Evolutionary conservation across 164 flowering plant genomes (phyloP).

Genomic region (Chimonanthus praecox): DNA sequence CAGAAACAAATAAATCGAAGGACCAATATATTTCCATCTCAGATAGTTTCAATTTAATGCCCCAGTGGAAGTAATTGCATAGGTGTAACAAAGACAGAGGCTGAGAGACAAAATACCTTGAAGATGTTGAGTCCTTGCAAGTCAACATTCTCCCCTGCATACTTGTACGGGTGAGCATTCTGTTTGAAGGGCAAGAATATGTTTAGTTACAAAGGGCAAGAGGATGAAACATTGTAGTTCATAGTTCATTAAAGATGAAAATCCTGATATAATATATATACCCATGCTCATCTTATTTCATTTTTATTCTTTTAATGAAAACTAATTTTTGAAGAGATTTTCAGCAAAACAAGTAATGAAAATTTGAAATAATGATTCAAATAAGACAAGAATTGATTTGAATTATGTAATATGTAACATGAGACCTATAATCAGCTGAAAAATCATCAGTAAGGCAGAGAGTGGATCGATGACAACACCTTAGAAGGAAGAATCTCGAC

Average conservation of each 20-base stretch:
- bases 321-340: background rate
- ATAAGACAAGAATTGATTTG: background rate
- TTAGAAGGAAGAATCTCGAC: slow-evolving; percentile 90
- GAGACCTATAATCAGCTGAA: background rate
- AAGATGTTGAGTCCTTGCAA: slow-evolving; percentile 60
- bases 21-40: background rate
- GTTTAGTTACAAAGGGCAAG: background rate
- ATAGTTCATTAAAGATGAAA: background rate
- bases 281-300: too few species aligned
- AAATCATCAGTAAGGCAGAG: background rate
- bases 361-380: background rate
- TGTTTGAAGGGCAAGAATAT: slow-evolving; percentile 18
- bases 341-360: background rate
- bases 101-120: slow-evolving; percentile 43
- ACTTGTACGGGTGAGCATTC: slow-evolving; percentile 62
- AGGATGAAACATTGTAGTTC: background rate
- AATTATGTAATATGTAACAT: background rate
- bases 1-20: too few species aligned
- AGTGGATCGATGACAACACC: slow-evolving; percentile 26
- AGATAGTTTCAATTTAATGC: background rate
- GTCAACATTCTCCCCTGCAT: slow-evolving; percentile 74
- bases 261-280: background rate
- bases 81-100: background rate
- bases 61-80: background rate
- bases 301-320: background rate